Percentiles rank a stretch among this genome's conserved stretches.
phyloP scores from a whole-genome alignment of 164 flowering plant genomes.

The Sedum album region DNA sequence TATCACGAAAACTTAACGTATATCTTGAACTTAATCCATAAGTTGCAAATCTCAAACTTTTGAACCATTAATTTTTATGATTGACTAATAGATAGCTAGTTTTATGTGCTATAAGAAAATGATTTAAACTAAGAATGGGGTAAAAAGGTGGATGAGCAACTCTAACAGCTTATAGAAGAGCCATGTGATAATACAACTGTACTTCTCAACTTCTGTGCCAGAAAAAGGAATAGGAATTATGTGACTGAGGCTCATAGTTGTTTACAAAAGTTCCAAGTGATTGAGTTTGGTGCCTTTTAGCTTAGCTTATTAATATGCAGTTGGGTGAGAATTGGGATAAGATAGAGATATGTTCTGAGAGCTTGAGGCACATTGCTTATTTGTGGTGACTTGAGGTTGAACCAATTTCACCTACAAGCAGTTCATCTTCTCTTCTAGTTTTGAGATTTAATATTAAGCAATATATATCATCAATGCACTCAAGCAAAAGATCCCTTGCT shows the following conservation, averaged over 20 bases:
- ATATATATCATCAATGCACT: not conserved
- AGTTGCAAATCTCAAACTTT: no score
- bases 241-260: not conserved
- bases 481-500: conserved; percentile 3
- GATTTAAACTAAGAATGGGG: no score
- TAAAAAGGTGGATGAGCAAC: conserved; percentile 7
- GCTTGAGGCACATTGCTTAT: not conserved
- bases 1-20: no score
- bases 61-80: no score
- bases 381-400: not conserved
- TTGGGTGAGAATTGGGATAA: no score
- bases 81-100: no score
- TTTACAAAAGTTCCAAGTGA: not conserved
- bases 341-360: no score
- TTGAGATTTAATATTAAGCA: no score
- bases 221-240: not conserved
- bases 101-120: no score
- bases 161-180: not conserved
- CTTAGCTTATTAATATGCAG: not conserved
- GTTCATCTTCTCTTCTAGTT: not conserved
- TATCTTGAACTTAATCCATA: no score
- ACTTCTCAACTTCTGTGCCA: conserved; percentile 7
- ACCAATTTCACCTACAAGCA: not conserved
- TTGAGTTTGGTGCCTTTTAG: not conserved
- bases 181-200: not conserved